Percentiles rank a stretch among this genome's conserved stretches.
These are phyloP conservation scores for Camellia japonica DNA, from an alignment of 148 eudicot genomes.

Conservation along the genomic window DNA sequence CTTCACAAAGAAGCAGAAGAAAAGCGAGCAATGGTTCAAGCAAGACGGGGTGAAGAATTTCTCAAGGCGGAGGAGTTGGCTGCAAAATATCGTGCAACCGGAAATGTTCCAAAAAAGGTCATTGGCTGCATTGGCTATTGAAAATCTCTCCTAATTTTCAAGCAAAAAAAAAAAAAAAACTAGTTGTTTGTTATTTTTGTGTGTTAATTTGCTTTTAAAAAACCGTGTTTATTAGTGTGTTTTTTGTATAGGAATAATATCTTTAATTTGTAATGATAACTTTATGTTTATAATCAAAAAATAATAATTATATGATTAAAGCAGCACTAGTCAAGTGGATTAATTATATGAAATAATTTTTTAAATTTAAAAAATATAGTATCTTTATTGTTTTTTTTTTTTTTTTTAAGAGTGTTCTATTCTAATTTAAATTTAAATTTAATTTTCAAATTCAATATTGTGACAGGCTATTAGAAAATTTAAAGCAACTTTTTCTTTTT, in stretches of 20 bases:
- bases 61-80: constrained; percentile 54
- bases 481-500: no score
- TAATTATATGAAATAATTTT: no score
- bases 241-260: neutral
- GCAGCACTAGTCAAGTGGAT: no score
- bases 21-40: constrained; percentile 61
- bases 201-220: neutral
- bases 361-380: no score
- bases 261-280: no score
- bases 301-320: no score
- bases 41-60: constrained; percentile 51
- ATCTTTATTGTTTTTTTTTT: no score
- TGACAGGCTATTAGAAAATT: no score
- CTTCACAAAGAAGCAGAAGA: constrained; percentile 65
- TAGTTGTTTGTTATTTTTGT: neutral
- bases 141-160: neutral
- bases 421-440: no score
- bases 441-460: no score
- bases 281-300: no score
- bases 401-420: no score
- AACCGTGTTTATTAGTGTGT: neutral
- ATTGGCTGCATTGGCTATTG: constrained; percentile 33
- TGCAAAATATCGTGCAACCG: constrained; percentile 45
- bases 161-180: neutral
- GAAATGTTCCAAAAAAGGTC: constrained; percentile 37